Conservation (phyloP, 2,329 filamentous ascomycete genomes). For the Neurospora sp. region DNA sequence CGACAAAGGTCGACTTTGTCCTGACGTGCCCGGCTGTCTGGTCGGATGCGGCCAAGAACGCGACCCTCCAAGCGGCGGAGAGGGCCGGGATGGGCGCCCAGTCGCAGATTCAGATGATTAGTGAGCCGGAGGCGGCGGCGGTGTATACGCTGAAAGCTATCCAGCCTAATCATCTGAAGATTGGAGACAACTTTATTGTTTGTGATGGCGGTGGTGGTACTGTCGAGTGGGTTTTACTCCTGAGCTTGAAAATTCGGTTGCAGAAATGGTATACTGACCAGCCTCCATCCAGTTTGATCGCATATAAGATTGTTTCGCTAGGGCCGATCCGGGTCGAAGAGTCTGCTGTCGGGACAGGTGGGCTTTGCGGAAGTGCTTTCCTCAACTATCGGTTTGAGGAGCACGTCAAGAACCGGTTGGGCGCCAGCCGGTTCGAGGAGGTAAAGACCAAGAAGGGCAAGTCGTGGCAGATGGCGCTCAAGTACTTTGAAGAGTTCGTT, state of each 20-base stretch:
- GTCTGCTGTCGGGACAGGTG: slow-evolving; percentile 69
- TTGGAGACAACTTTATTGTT: slow-evolving; percentile 57
- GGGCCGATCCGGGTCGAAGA: slow-evolving; percentile 66
- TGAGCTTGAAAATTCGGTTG: not conserved
- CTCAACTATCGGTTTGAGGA: slow-evolving; percentile 76
- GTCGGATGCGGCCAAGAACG: slow-evolving; percentile 79
- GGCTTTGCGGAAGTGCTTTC: slow-evolving; percentile 68
- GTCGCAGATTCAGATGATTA: slow-evolving; percentile 67
- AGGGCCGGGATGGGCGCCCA: slow-evolving; percentile 66
- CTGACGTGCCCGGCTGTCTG: slow-evolving; percentile 76
- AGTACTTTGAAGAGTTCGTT: slow-evolving; percentile 77
- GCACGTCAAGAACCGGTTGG: slow-evolving; percentile 59
- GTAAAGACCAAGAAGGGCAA: slow-evolving; percentile 72
- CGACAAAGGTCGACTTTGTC: slow-evolving; percentile 68
- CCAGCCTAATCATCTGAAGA: slow-evolving; percentile 61
- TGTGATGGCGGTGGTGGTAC: slow-evolving; percentile 55
- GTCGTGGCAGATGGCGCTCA: slow-evolving; percentile 70
- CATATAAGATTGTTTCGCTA: slow-evolving; percentile 69
- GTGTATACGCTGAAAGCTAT: slow-evolving; percentile 74
- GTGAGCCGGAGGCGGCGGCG: slow-evolving; percentile 70
- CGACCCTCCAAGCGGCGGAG: slow-evolving; percentile 68
- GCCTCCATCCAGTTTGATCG: slow-evolving; percentile 49
- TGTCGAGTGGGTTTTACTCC: slow-evolving; percentile 46
- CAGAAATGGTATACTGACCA: slow-evolving; percentile 8
- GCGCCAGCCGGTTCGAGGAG: slow-evolving; percentile 56